Evolutionary conservation across 176 grass and related monocot species (phyloP), one percentile per base, ranked within the genome.

Genomic region (Lolium rigidum): DNA sequence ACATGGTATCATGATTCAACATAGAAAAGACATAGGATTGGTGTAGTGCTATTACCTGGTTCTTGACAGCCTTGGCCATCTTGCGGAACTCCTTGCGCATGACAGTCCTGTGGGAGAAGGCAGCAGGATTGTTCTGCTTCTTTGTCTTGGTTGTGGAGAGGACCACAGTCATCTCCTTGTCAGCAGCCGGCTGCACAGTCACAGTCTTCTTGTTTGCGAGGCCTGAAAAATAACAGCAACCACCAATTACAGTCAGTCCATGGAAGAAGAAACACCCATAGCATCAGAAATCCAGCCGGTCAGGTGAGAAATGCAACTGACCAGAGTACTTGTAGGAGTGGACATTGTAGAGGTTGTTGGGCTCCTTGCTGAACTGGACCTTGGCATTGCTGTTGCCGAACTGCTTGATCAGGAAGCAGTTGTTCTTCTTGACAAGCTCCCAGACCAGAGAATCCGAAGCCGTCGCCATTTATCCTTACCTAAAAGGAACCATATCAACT

Each of bases 41-140:
- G 77, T 55, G 17, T 21, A 51, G 20, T 21, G 55, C 31, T 14
- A 58, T 28, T 95, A 98, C 95, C 95, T 95, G 95, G 76, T 86
- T 95, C 82, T 89, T 95, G 47, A 98, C 80, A 81, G 86, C 85
- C 88, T 94, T 95, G 49, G 95, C 85, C 90, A 98, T 92, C 87
- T 98, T 98, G 21, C 82, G 67, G 80, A 92, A 89, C 41, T 98
- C 91, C 91, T 95, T 95, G 80, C 91, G 87, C 89, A 95, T 89
- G 68, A 85, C 74, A 38, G 95, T 90, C 81, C 80, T 98, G 73
- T 88, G 89, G 49, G 56, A 9, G 16, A 93, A 65, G 1, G 49
- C 87, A 1, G 57, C 80, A 17, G 95, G 93, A 38, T 86, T 95
- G 89, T 95, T 98, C 76, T 90, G 85, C 68, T 88, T 90, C 89